phyloP scores from a whole-genome alignment of 441 rosid species.

The Syzygium malaccense region DNA sequence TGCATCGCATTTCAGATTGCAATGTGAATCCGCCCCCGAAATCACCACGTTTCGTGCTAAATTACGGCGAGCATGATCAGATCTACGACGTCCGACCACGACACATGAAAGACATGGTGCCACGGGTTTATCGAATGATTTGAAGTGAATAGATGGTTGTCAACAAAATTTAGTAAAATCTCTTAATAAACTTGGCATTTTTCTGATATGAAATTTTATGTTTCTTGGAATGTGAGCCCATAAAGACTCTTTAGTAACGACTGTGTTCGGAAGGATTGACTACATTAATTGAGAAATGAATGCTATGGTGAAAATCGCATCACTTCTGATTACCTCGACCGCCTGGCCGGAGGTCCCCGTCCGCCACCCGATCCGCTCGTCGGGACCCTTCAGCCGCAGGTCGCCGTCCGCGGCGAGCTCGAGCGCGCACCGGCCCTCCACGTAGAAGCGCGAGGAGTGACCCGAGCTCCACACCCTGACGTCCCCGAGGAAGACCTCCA shows the following conservation, averaged over 20 bases:
- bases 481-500: conserved; percentile 72
- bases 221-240: neutral
- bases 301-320: neutral
- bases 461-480: conserved; percentile 92
- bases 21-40: neutral
- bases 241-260: neutral
- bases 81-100: neutral
- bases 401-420: conserved; percentile 65
- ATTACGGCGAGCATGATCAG: neutral
- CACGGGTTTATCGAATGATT: neutral
- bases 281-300: neutral
- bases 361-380: conserved; percentile 57
- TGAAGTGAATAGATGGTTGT: neutral
- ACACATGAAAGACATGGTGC: neutral
- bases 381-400: conserved; percentile 50
- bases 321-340: conserved; percentile 51
- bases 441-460: conserved; percentile 55
- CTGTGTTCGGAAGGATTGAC: neutral
- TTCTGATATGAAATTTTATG: neutral
- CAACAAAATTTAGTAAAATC: neutral
- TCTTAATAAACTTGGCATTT: neutral
- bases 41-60: neutral
- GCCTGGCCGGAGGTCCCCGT: conserved; percentile 82
- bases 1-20: conserved; percentile 20
- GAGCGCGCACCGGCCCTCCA: conserved; percentile 44